These are phyloP conservation scores for Cercospora zeina DNA, from an alignment of 2,329 filamentous ascomycete genomes.

Conservation along the genomic window DNA sequence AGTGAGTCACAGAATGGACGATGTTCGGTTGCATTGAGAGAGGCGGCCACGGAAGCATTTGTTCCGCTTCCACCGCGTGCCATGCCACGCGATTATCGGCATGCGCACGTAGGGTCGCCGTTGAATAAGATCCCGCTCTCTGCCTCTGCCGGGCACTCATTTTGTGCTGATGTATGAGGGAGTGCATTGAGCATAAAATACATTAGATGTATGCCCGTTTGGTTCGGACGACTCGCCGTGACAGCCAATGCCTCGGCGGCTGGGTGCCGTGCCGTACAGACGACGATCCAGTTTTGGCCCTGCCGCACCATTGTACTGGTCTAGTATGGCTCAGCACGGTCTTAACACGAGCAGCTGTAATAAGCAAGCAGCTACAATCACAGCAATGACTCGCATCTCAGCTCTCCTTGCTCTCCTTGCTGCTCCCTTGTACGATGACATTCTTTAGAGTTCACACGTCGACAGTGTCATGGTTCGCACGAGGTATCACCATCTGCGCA, in stretches of 20 bases:
- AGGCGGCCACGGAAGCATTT: not conserved
- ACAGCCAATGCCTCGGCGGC: not conserved
- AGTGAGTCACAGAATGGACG: constrained; percentile 4
- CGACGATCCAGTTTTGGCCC: not conserved
- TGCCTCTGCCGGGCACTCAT: not conserved
- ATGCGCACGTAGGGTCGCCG: not conserved
- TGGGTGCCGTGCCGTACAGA: not conserved
- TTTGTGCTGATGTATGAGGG: not conserved
- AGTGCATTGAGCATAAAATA: not conserved
- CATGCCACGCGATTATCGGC: not conserved
- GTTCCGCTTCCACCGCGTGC: not conserved
- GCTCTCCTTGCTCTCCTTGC: not conserved
- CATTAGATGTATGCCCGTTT: too few species aligned
- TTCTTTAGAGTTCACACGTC: not conserved
- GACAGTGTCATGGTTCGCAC: not conserved
- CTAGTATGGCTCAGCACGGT: not conserved
- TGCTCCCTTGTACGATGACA: not conserved
- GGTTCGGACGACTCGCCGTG: not conserved
- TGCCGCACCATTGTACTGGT: not conserved
- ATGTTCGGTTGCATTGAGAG: not conserved
- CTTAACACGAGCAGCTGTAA: not conserved
- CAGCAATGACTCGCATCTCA: not conserved
- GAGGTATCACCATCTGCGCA: not conserved
- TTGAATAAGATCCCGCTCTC: not conserved
- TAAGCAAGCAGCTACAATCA: not conserved